phyloP scores from a whole-genome alignment of 2,329 filamentous ascomycete species.

The Septoria petroselini region DNA sequence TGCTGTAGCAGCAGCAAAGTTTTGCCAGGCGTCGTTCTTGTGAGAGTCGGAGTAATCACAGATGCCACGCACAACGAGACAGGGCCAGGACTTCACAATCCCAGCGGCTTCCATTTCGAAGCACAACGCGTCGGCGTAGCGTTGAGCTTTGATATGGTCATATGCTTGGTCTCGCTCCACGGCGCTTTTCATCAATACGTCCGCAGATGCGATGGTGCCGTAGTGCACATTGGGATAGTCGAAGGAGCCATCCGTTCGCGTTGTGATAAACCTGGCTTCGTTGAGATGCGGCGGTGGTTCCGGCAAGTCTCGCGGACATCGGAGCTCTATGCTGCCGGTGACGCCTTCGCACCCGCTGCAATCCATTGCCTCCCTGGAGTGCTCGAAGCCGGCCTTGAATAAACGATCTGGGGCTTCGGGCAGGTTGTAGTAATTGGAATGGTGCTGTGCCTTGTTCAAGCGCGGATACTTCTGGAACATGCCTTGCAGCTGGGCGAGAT shows the following conservation, averaged over 20 bases:
- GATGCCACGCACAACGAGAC: conserved; percentile 30
- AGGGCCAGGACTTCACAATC: conserved; percentile 26
- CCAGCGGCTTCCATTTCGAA: conserved; percentile 2
- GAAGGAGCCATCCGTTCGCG: neutral
- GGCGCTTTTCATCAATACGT: conserved; percentile 42
- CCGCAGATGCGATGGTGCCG: conserved; percentile 42
- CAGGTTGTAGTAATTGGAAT: neutral
- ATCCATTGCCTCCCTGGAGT: no score
- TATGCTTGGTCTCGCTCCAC: neutral
- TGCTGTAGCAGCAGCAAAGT: conserved; percentile 26
- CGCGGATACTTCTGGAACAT: neutral
- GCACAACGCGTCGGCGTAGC: conserved; percentile 24
- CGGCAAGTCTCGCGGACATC: neutral
- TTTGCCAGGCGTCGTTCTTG: conserved; percentile 28
- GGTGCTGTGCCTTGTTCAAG: no score
- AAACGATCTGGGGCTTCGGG: neutral
- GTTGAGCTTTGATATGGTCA: neutral
- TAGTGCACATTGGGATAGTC: conserved; percentile 37
- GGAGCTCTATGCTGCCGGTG: no score
- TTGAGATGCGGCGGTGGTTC: neutral
- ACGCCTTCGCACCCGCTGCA: no score
- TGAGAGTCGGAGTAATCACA: conserved; percentile 29
- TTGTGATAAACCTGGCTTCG: neutral
- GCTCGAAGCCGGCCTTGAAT: no score
- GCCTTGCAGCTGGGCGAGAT: neutral